These are phyloP conservation scores for Pisolithus marmoratus DNA, from an alignment of 768 basidiomycete genomes.

Conservation along the genomic window DNA sequence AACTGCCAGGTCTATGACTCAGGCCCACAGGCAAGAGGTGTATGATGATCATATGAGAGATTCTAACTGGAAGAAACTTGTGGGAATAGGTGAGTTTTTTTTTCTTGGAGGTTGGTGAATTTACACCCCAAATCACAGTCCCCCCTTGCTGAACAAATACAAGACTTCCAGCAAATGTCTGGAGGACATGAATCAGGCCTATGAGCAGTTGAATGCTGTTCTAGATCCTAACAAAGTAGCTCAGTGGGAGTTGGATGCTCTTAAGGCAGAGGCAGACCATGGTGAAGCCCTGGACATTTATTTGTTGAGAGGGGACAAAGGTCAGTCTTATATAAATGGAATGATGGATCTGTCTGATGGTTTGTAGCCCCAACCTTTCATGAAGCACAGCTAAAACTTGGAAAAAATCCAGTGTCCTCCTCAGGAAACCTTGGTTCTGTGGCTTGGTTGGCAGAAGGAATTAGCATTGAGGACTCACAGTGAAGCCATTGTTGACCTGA, in stretches of 20 bases:
- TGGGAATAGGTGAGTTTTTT: constrained; percentile 14
- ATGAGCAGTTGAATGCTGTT: background rate
- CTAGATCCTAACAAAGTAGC: background rate
- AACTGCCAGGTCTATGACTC: too few relatives aligned
- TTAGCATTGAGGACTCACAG: background rate
- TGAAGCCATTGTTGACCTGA: background rate
- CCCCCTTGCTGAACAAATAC: background rate
- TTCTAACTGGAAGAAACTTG: constrained; percentile 29
- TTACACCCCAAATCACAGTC: background rate
- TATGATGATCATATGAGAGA: constrained; percentile 29
- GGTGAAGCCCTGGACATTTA: too few relatives aligned
- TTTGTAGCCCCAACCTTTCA: background rate
- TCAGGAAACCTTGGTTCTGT: too few relatives aligned
- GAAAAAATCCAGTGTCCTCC: too few relatives aligned
- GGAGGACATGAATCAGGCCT: background rate
- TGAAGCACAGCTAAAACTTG: too few relatives aligned
- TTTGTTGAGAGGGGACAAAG: too few relatives aligned
- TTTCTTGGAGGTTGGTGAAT: background rate
- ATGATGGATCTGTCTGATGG: too few relatives aligned
- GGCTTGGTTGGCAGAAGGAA: too few relatives aligned
- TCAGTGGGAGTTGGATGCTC: background rate
- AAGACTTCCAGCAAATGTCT: background rate
- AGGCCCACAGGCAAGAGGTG: background rate
- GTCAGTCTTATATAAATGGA: too few relatives aligned
- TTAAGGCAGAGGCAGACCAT: background rate